Conservation (phyloP, 805 yeast species). For the Ogataea angusta region DNA sequence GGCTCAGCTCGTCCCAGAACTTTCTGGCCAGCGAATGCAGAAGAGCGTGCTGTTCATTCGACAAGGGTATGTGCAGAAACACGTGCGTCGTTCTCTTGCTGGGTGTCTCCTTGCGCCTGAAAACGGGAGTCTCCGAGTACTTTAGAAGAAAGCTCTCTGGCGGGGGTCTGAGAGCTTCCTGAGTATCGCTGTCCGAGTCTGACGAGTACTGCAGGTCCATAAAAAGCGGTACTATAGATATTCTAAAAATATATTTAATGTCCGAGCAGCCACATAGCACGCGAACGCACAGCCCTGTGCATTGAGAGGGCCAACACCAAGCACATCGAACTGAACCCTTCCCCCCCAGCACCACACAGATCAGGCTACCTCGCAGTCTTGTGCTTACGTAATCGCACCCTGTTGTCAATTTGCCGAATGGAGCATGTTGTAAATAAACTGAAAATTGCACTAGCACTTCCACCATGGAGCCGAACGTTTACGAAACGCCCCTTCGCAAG, state of each 20-base stretch:
- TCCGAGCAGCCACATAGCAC: too few relatives aligned
- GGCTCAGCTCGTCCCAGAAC: constrained; percentile 5
- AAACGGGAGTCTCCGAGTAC: constrained; percentile 12
- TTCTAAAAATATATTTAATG: too few relatives aligned
- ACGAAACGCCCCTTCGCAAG: constrained; percentile 6
- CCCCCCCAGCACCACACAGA: too few relatives aligned
- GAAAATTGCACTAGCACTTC: not conserved
- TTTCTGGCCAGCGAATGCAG: not conserved
- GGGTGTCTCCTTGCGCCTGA: not conserved
- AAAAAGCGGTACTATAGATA: too few relatives aligned
- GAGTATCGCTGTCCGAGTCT: constrained; percentile 5
- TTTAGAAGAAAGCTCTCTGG: constrained; percentile 8
- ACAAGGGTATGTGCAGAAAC: constrained; percentile 5
- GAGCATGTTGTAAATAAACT: constrained; percentile 5
- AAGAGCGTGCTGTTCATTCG: constrained; percentile 1
- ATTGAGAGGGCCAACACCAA: too few relatives aligned
- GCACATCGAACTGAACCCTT: too few relatives aligned
- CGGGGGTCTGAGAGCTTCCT: constrained; percentile 4
- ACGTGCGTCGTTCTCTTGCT: constrained; percentile 9
- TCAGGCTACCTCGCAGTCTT: too few relatives aligned
- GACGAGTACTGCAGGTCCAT: constrained; percentile 14
- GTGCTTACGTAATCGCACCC: not conserved
- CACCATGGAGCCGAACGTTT: too few relatives aligned
- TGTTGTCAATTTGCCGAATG: constrained; percentile 5
- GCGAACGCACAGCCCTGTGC: not conserved